These are phyloP conservation scores for Fusarium globosum DNA, from an alignment of 2,329 filamentous ascomycete species.

Conservation along the genomic window DNA sequence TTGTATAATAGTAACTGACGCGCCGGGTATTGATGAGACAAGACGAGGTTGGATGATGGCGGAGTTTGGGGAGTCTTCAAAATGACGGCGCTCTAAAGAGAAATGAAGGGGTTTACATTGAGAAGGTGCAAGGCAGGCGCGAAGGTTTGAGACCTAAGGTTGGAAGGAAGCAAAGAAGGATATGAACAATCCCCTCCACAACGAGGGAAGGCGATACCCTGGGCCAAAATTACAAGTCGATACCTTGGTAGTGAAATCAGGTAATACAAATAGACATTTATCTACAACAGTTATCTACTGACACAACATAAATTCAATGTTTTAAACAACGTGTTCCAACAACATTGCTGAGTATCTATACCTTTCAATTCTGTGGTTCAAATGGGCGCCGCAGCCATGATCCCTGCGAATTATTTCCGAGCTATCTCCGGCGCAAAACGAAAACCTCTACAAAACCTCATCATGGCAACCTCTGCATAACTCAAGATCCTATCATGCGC, in stretches of 20 bases:
- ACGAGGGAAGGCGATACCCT: conserved; percentile 45
- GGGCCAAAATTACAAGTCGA: conserved; percentile 29
- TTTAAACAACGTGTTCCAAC: neutral
- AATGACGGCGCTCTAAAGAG: conserved; percentile 18
- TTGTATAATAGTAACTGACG: conserved; percentile 36
- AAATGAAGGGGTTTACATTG: conserved; percentile 1
- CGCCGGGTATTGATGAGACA: conserved; percentile 1
- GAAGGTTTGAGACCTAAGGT: neutral
- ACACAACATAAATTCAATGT: neutral
- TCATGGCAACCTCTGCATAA: conserved; percentile 22
- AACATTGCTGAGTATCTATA: neutral
- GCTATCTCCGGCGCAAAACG: conserved; percentile 42
- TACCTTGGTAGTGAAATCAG: conserved; percentile 16
- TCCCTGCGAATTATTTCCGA: conserved; percentile 22
- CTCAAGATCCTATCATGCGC: conserved; percentile 29
- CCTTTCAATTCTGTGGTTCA: neutral
- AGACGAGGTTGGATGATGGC: conserved; percentile 7
- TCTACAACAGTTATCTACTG: neutral
- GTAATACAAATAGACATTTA: conserved; percentile 27
- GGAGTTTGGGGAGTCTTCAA: conserved; percentile 26
- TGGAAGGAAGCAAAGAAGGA: conserved; percentile 16
- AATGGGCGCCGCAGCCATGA: neutral
- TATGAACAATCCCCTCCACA: conserved; percentile 35
- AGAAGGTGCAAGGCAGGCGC: conserved; percentile 13
- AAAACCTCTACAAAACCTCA: conserved; percentile 26